Conservation (phyloP, 768 basidiomycete genomes). For the Suillus lakei region DNA sequence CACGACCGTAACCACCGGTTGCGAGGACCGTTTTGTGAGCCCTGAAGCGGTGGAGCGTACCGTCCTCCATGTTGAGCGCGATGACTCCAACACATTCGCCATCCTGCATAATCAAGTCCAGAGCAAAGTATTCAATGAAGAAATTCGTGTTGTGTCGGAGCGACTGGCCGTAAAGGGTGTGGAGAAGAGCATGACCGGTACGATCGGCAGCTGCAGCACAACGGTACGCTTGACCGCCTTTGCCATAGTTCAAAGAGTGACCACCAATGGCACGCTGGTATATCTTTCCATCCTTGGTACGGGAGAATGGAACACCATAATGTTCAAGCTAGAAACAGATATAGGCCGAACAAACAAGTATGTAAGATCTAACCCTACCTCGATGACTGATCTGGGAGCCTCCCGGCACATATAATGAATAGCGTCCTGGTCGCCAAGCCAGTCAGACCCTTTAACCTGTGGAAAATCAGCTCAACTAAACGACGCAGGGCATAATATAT, state of each 20-base stretch:
- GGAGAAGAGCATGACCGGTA: conserved; percentile 97
- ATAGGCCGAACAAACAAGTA: neutral
- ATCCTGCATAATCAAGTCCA: conserved; percentile 97
- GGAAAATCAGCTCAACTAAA: conserved; percentile 19
- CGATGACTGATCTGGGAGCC: conserved; percentile 91
- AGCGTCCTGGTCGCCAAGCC: conserved; percentile 99
- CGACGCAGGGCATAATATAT: neutral
- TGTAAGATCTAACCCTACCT: conserved; percentile 52
- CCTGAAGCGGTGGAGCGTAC: conserved; percentile 97
- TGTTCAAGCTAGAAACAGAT: conserved; percentile 79
- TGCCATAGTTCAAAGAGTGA: conserved; percentile 94
- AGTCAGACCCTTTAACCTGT: conserved; percentile 98
- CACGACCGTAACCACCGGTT: conserved; percentile 96
- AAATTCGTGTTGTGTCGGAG: conserved; percentile 99
- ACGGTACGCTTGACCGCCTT: conserved; percentile 98
- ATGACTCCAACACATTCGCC: conserved; percentile 99
- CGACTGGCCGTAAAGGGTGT: conserved; percentile 99
- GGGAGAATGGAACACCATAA: conserved; percentile 97
- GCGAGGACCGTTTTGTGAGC: conserved; percentile 98
- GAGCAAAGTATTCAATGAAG: conserved; percentile 99
- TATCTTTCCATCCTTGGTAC: conserved; percentile 98
- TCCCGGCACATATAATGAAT: conserved; percentile 99
- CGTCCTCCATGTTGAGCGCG: conserved; percentile 99
- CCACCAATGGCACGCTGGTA: conserved; percentile 99
- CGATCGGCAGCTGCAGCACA: conserved; percentile 99